A percentile compares a stretch with the other conserved stretches of the same genome.
phyloP scores from a whole-genome alignment of 371 early-diverging fungal species.

The Batkoa obscura region DNA sequence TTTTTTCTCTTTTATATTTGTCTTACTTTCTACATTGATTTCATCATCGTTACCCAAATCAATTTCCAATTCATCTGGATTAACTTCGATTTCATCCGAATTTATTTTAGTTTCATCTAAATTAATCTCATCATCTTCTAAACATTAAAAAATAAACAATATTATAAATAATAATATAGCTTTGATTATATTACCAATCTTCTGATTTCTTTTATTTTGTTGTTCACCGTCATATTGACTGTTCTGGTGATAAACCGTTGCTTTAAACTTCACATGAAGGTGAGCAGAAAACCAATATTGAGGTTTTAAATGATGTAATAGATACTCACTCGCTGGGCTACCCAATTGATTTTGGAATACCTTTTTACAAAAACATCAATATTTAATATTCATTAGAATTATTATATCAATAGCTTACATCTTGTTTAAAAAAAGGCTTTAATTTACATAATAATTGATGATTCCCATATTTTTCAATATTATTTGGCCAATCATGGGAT shows the following conservation, averaged over 20 bases:
- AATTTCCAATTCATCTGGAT: slow-evolving; percentile 44
- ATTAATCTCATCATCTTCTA: slow-evolving; percentile 25
- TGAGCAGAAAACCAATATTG: slow-evolving; percentile 85
- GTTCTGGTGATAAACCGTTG: slow-evolving; percentile 28
- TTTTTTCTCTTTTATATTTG: too few relatives aligned
- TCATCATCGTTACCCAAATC: slow-evolving; percentile 8
- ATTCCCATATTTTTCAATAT: slow-evolving; percentile 67
- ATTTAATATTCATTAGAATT: neutral
- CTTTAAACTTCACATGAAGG: slow-evolving; percentile 78
- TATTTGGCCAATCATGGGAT: slow-evolving; percentile 94
- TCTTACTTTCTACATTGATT: neutral
- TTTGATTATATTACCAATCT: neutral
- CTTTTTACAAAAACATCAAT: slow-evolving; percentile 19
- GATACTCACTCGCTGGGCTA: slow-evolving; percentile 34
- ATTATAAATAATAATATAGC: too few relatives aligned
- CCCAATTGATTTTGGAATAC: slow-evolving; percentile 50
- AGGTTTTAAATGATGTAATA: slow-evolving; percentile 57
- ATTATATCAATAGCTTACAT: slow-evolving; percentile 23
- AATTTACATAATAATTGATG: slow-evolving; percentile 24
- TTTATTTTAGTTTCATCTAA: slow-evolving; percentile 12
- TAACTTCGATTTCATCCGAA: slow-evolving; percentile 11
- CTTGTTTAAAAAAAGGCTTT: slow-evolving; percentile 51
- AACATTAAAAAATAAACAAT: too few relatives aligned
- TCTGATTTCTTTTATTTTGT: neutral
- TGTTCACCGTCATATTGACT: neutral